These are phyloP conservation scores for Pneumocystis oryctolagi DNA, from an alignment of 1,139 yeast genomes.

Conservation along the genomic window DNA sequence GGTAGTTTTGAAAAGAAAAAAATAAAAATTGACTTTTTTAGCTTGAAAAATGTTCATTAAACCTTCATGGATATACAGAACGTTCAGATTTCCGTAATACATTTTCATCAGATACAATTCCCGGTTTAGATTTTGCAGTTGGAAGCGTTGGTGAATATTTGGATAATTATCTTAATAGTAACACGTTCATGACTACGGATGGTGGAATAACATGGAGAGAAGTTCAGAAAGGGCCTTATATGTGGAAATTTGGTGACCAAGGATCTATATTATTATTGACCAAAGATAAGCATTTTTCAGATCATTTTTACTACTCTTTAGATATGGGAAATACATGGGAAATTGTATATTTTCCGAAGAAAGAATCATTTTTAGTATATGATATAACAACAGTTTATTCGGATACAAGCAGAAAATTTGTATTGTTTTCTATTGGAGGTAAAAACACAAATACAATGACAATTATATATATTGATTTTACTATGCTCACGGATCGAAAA, in stretches of 20 bases:
- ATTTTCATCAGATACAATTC: constrained; percentile 74
- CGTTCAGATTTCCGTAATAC: constrained; percentile 72
- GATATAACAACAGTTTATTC: constrained; percentile 86
- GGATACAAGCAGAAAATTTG: constrained; percentile 68
- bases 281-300: constrained; percentile 41
- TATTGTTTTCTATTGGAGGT: constrained; percentile 34
- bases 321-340: constrained; percentile 73
- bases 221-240: constrained; percentile 51
- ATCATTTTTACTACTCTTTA: constrained; percentile 47
- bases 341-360: constrained; percentile 43
- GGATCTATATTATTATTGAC: constrained; percentile 75
- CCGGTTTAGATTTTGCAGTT: constrained; percentile 70
- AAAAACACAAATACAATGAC: constrained; percentile 34
- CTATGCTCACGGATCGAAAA: constrained; percentile 32
- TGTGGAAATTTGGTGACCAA: constrained; percentile 95
- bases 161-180: constrained; percentile 35
- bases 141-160: constrained; percentile 76
- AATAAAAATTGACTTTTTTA: constrained; percentile 2
- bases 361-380: constrained; percentile 38
- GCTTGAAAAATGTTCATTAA: constrained; percentile 56
- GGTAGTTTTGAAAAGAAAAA: constrained; percentile 3
- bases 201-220: constrained; percentile 88
- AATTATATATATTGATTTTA: constrained; percentile 44
- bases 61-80: constrained; percentile 85
- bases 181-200: constrained; percentile 67